A percentile compares a stretch with the other conserved stretches of the same genome.
phyloP scores from a whole-genome alignment of 768 basidiomycete genomes.

The Kwoniella dendrophila region DNA sequence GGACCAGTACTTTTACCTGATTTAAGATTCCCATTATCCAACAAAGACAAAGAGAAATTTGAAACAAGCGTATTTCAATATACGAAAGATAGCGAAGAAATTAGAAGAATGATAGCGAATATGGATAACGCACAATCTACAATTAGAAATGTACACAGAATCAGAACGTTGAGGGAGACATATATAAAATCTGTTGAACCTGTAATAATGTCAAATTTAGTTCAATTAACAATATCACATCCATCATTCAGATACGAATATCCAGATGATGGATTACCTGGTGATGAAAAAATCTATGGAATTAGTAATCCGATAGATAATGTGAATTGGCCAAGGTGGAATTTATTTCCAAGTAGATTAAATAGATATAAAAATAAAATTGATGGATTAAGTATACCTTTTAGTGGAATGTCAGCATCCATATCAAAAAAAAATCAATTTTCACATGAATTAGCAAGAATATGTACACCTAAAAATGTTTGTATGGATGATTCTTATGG shows the following conservation, averaged over 20 bases:
- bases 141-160: neutral
- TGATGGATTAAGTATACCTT: neutral
- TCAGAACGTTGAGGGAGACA: neutral
- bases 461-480: conserved; percentile 3
- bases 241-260: conserved; percentile 4
- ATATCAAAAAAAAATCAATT: conserved; percentile 6
- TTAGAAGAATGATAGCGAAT: neutral
- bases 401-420: neutral
- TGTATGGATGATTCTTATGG: conserved; percentile 14
- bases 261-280: neutral
- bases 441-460: neutral
- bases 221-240: neutral
- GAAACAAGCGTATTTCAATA: neutral
- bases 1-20: neutral
- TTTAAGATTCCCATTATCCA: conserved; percentile 1
- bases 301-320: conserved; percentile 2
- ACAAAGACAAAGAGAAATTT: neutral
- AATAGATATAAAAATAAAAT: conserved; percentile 8
- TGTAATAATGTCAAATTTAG: neutral
- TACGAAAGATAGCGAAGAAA: neutral
- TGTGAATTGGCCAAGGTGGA: conserved; percentile 2
- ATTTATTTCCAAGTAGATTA: neutral
- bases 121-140: neutral
- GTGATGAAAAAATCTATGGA: neutral
- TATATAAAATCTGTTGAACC: neutral